Conservation (phyloP, 257 asterid species). For the Handroanthus guayacan region DNA sequence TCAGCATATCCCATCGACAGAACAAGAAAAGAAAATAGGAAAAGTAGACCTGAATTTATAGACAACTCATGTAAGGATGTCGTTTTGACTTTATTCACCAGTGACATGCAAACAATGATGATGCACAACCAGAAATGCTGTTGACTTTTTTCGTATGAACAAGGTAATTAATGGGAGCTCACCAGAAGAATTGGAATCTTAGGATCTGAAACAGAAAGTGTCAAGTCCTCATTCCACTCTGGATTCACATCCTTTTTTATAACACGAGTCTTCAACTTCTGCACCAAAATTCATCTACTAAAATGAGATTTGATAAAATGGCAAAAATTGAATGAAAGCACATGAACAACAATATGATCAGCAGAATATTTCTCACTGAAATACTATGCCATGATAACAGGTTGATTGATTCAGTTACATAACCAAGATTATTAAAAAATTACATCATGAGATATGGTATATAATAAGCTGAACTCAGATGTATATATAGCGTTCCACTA, state of each 20-base stretch:
- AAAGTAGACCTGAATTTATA: too few relatives aligned
- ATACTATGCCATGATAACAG: not conserved
- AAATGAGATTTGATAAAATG: not conserved
- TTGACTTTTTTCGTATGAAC: not conserved
- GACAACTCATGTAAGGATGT: too few relatives aligned
- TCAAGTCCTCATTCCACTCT: conserved; percentile 90
- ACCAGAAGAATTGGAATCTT: conserved; percentile 68
- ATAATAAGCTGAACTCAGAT: too few relatives aligned
- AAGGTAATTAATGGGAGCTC: conserved; percentile 27
- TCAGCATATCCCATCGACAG: not conserved
- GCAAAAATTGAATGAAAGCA: not conserved
- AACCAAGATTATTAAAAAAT: not conserved
- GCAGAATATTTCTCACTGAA: not conserved
- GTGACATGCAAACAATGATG: not conserved
- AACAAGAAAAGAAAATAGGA: too few relatives aligned
- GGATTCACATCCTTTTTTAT: conserved; percentile 79
- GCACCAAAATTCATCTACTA: conserved; percentile 35
- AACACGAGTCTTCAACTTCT: conserved; percentile 89
- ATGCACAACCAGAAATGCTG: not conserved
- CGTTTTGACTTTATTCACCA: too few relatives aligned
- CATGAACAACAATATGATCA: not conserved
- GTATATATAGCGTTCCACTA: not conserved
- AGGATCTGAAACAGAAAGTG: conserved; percentile 68
- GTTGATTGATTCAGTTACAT: not conserved
- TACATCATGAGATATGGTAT: not conserved